phyloP scores from a whole-genome alignment of 164 flowering plant genomes.

The Vitis labrusca region DNA sequence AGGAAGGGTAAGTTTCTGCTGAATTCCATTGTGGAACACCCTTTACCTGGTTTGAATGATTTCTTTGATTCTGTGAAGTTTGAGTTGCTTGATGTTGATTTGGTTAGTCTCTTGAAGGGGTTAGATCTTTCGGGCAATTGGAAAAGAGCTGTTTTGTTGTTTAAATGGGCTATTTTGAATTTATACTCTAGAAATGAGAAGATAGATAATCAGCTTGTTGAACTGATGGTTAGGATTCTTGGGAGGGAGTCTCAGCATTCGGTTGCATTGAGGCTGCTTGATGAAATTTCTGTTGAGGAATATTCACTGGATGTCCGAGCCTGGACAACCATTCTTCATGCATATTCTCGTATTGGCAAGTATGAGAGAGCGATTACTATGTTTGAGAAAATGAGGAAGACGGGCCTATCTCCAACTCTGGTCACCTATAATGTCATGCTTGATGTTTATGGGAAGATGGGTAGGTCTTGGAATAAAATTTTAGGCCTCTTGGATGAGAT shows the following conservation, averaged over 20 bases:
- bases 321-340: conserved; percentile 68
- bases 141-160: conserved; percentile 64
- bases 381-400: conserved; percentile 52
- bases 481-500: conserved; percentile 72
- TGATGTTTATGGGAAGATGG: conserved; percentile 91
- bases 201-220: conserved; percentile 48
- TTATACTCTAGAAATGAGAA: conserved; percentile 7
- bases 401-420: conserved; percentile 61
- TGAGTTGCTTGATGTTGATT: conserved; percentile 58
- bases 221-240: conserved; percentile 62
- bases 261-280: conserved; percentile 64
- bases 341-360: conserved; percentile 60
- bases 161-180: conserved; percentile 62
- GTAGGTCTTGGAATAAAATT: conserved; percentile 74
- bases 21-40: conserved; percentile 43
- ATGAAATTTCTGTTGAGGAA: conserved; percentile 53
- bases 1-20: conserved; percentile 49
- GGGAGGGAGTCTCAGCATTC: conserved; percentile 74
- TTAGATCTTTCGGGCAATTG: conserved; percentile 59
- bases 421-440: conserved; percentile 91
- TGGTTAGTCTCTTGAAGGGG: conserved; percentile 65
- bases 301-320: conserved; percentile 71
- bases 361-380: conserved; percentile 54
- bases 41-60: conserved; percentile 34
- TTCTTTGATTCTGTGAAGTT: conserved; percentile 48